A percentile compares a stretch with the other conserved stretches of the same genome.
phyloP scores from a whole-genome alignment of 352 stramenopile species.

The Phytophthora foliorum region DNA sequence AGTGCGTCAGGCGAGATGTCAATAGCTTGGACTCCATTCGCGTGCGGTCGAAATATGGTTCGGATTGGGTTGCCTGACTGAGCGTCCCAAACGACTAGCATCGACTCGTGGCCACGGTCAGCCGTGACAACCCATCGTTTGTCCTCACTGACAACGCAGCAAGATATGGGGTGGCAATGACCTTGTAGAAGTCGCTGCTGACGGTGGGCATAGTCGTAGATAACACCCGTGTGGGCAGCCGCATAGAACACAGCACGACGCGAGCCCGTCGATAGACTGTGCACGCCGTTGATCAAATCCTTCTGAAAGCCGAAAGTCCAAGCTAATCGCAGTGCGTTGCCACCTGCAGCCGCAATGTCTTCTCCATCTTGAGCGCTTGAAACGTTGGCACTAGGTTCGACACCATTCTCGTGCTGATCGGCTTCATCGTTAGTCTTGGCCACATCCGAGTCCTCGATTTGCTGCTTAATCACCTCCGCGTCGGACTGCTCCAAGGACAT shows the following conservation, averaged over 20 bases:
- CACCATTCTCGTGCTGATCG: background rate
- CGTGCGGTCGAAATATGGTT: conserved; percentile 91
- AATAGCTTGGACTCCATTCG: conserved; percentile 80
- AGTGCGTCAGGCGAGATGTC: conserved; percentile 92
- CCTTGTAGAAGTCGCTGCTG: conserved; percentile 92
- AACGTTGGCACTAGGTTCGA: background rate
- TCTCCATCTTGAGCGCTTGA: conserved; percentile 7
- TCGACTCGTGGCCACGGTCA: conserved; percentile 86
- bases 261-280: conserved; percentile 79
- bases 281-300: conserved; percentile 86
- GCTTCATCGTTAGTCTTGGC: background rate
- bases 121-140: conserved; percentile 95
- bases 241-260: conserved; percentile 91
- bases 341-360: conserved; percentile 14
- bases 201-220: conserved; percentile 92
- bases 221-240: conserved; percentile 92
- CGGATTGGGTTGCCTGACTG: conserved; percentile 89
- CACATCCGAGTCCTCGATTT: background rate
- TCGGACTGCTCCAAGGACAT: conserved; percentile 25
- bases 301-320: conserved; percentile 96
- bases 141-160: conserved; percentile 90
- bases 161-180: conserved; percentile 93
- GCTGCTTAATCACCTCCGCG: conserved; percentile 10
- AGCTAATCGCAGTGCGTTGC: conserved; percentile 71
- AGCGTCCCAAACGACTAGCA: conserved; percentile 94